phyloP scores from a whole-genome alignment of 208 protist species.

The Acanthamoeba royreba region DNA sequence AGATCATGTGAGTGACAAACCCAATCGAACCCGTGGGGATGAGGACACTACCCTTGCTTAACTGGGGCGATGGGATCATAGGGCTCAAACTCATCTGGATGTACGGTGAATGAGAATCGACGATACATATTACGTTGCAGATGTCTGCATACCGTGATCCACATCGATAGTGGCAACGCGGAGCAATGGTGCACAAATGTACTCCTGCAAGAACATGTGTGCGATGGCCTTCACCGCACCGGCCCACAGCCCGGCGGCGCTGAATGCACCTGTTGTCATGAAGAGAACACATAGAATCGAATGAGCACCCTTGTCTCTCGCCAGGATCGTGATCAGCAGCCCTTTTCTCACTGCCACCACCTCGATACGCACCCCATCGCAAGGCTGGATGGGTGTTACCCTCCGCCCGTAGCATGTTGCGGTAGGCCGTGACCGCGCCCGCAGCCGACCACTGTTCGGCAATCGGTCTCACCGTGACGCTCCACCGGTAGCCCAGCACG shows the following conservation, averaged over 20 bases:
- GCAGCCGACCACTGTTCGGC: not conserved
- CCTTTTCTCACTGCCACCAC: not conserved
- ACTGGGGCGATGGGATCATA: not conserved
- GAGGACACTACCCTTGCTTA: not conserved
- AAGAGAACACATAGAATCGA: not conserved
- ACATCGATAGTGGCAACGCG: not conserved
- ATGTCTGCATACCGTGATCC: not conserved
- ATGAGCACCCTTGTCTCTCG: not conserved
- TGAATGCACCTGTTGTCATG: not conserved
- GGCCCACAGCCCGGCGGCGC: not conserved
- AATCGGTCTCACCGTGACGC: not conserved
- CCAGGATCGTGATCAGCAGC: too few species aligned
- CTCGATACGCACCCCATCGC: not conserved
- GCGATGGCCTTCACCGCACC: not conserved
- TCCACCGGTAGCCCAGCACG: not conserved
- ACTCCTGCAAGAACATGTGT: not conserved
- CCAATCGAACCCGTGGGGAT: too few species aligned
- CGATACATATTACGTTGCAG: too few species aligned
- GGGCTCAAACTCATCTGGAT: not conserved
- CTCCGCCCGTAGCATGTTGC: not conserved
- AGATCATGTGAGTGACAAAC: too few species aligned
- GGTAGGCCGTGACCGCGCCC: not conserved
- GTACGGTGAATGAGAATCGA: too few species aligned
- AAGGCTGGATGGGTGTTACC: not conserved
- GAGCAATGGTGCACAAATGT: not conserved